Base-by-base conservation (phyloP, 306 rosid genomes). In the Astragalus glycyphyllos region DNA sequence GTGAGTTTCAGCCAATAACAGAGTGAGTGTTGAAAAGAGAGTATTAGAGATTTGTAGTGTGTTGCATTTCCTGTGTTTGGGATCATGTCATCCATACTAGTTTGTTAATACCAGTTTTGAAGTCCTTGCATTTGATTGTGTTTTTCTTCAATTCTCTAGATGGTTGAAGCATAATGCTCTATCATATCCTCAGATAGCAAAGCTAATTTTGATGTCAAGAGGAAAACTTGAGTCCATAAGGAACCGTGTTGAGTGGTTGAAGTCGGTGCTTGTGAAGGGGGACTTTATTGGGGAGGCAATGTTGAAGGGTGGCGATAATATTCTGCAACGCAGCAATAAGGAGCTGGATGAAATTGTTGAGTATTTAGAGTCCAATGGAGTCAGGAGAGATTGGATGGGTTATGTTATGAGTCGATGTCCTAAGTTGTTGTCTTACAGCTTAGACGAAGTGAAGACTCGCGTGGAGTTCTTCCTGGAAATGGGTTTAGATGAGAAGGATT, bases 121-220 rank as follows among this genome's bases (percentile, higher is more conserved):
- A 66, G 69, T 83, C 55, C 16, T 69, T 38, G 23, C 57, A 42
- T 14, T 68, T 68, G 72, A 69, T 75, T 82, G 17, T 84, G 26
- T 34, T 3, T 69, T 68, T 72, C 58, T 59, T 50, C 12, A 50
- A 16, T 79, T 70, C 17, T 69, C 10, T 68, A 93, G 97, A 90
- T 93, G 98, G 98, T 78, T 93, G 92, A 93, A 93, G 86, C 97
- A 90, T 71, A 88, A 93, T 72, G 71, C 90, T 42, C 67, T 93
- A 60, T 86, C 97, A 4, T 88, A 86, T 87, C 90, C 96, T 38
- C 88, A 85, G 85, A 90, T 90, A 78, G 88, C 94, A 11, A 93
- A 88, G 90, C 93, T 93, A 35, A 84, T 90, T 68, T 85, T 90
- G 84, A 79, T 85, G 90, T 84, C 98, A 7, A 83, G 74, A 75